A percentile compares a stretch with the other conserved stretches of the same genome.
Conservation (phyloP, 2,329 filamentous ascomycete genomes). For the Cercospora sp. region DNA sequence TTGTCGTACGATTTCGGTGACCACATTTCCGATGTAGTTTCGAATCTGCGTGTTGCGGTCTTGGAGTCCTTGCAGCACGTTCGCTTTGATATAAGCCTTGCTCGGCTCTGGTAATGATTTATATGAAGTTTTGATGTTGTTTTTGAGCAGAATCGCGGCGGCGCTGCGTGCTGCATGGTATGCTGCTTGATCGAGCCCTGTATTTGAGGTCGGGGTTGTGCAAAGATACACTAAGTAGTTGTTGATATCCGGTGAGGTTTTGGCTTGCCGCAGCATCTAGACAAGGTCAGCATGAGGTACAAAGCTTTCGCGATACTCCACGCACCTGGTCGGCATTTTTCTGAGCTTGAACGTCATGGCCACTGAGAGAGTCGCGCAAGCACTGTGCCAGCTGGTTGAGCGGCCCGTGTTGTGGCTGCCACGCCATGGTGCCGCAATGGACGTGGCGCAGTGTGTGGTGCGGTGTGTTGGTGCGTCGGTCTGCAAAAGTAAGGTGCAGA, state of each 20-base stretch:
- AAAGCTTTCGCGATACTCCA: slow-evolving; percentile 25
- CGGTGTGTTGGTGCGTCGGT: background rate
- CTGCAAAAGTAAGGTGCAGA: background rate
- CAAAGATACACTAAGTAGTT: slow-evolving; percentile 95
- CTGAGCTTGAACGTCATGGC: slow-evolving; percentile 74
- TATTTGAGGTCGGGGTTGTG: slow-evolving; percentile 63
- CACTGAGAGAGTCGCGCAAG: slow-evolving; percentile 88
- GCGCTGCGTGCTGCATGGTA: slow-evolving; percentile 80
- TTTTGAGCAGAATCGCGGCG: slow-evolving; percentile 93
- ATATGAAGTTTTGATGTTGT: slow-evolving; percentile 77
- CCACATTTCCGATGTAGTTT: slow-evolving; percentile 86
- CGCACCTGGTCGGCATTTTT: slow-evolving; percentile 87
- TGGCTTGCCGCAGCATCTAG: slow-evolving; percentile 91
- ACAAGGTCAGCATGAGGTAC: slow-evolving; percentile 1
- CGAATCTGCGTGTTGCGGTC: slow-evolving; percentile 82
- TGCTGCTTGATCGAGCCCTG: slow-evolving; percentile 59
- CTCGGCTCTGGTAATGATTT: slow-evolving; percentile 73
- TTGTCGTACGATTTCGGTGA: slow-evolving; percentile 83
- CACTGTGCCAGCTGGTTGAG: slow-evolving; percentile 85
- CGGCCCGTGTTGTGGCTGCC: slow-evolving; percentile 86
- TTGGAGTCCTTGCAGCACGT: slow-evolving; percentile 75
- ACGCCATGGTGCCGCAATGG: slow-evolving; percentile 65
- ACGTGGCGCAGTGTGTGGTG: background rate
- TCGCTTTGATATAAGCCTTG: slow-evolving; percentile 74
- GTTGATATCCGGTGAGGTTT: slow-evolving; percentile 85